These are phyloP conservation scores for Scheffersomyces spartinae DNA, from an alignment of 805 yeast genomes.

Conservation along the genomic window DNA sequence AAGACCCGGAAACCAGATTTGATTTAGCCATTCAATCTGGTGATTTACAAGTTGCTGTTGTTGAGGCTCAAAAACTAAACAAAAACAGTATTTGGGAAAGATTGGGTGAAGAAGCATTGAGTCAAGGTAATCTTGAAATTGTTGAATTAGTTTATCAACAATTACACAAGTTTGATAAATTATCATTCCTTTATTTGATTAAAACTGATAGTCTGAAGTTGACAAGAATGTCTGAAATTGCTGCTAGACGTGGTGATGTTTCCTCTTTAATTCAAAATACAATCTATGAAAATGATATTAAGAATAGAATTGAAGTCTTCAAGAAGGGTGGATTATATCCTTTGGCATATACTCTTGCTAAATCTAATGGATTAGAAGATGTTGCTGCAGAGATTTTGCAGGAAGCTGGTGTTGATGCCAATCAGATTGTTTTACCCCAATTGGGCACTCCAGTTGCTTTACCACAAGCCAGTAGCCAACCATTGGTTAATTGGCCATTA, in stretches of 20 bases:
- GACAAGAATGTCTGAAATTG: conserved; percentile 76
- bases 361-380: conserved; percentile 68
- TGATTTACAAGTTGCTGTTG: conserved; percentile 74
- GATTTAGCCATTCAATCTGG: conserved; percentile 94
- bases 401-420: conserved; percentile 53
- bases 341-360: conserved; percentile 88
- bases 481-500: conserved; percentile 70
- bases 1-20: conserved; percentile 91
- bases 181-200: conserved; percentile 76
- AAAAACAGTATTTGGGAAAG: conserved; percentile 64
- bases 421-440: conserved; percentile 56
- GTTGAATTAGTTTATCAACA: conserved; percentile 87
- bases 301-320: conserved; percentile 63
- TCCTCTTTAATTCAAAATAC: conserved; percentile 77
- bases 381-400: conserved; percentile 62
- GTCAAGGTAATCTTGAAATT: conserved; percentile 78
- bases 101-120: conserved; percentile 75
- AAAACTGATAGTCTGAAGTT: conserved; percentile 74
- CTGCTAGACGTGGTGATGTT: conserved; percentile 76
- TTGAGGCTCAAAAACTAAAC: conserved; percentile 74
- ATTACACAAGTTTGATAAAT: conserved; percentile 73
- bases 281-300: conserved; percentile 61
- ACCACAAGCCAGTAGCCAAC: conserved; percentile 36
- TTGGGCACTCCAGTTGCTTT: conserved; percentile 28
- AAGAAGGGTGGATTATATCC: conserved; percentile 74